Evolutionary conservation across 345 rosid genomes (phyloP), one percentile per base, ranked within the genome.

Genomic region (Rubroshorea leprosula): DNA sequence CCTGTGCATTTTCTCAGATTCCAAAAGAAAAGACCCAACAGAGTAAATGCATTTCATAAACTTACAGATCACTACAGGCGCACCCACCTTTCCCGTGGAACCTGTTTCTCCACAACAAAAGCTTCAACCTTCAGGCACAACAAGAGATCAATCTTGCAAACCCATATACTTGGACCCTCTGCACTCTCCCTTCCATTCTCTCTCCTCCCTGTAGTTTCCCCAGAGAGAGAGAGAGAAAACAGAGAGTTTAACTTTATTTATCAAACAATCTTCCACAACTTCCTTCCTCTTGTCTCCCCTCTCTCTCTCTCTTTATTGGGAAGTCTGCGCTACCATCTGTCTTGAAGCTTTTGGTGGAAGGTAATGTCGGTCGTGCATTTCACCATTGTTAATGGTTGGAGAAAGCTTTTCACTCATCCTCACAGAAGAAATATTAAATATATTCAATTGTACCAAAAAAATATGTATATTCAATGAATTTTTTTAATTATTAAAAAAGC

Each of bases 321-420:
- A 68, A 48, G 62, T 50, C 49, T 56, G 31, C 10, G 17, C 10
- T 19, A 35, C 14, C 49, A 46, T 41, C 44, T 17, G 53, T 22
- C 22, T 51, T 19, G 25, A 50, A 56, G 12, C 65, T 63, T 71
- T 39, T 48, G 35, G 16, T 8, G 66, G 57, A 66, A 69, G 72
- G 58, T 3, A 44, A 60, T 60, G 77, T 78, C 72, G 78, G 78
- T 48, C 22, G 53, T 6, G 51, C 23, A 20, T 58, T n/a, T 59
- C 65, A 31, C 68, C 54, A 57, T 49, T 23, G 39, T 10, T 17
- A 23, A 31, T 24, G 57, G 67, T 27, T 26, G 51, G 48, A 49
- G n/a, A 55, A 45, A 52, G 31, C 24, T 29, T n/a, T 41, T n/a
- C n/a, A n/a, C n/a, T n/a, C n/a, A n/a, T n/a, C n/a, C n/a, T n/a